A percentile compares a stretch with the other conserved stretches of the same genome.
Conservation (phyloP, 208 protist genomes). For the Herpetomonas muscarum region DNA sequence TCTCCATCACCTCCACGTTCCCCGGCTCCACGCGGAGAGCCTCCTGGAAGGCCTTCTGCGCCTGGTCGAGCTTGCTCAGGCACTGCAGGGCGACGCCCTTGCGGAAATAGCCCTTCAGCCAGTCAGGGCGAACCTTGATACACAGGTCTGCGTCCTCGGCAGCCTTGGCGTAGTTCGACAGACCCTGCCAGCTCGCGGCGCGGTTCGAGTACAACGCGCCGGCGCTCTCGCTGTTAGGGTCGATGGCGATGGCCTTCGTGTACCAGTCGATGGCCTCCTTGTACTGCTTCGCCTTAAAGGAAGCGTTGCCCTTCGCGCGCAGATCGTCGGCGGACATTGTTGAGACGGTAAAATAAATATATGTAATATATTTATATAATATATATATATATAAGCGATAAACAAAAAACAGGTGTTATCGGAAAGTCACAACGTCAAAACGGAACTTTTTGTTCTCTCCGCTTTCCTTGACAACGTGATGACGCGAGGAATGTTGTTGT, state of each 20-base stretch:
- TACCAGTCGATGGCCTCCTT: slow-evolving; percentile 88
- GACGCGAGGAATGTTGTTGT: too few relatives aligned
- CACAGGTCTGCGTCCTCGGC: slow-evolving; percentile 77
- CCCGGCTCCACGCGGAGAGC: slow-evolving; percentile 68
- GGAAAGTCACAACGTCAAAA: too few relatives aligned
- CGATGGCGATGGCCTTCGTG: slow-evolving; percentile 81
- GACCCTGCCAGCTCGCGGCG: slow-evolving; percentile 75
- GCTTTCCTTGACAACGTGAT: too few relatives aligned
- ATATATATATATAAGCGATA: too few relatives aligned
- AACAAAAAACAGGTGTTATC: too few relatives aligned
- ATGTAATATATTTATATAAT: too few relatives aligned
- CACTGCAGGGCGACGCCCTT: slow-evolving; percentile 77
- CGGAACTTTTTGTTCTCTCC: too few relatives aligned
- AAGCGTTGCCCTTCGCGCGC: slow-evolving; percentile 88
- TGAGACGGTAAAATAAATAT: too few relatives aligned
- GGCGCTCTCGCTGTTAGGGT: slow-evolving; percentile 69
- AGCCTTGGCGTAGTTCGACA: slow-evolving; percentile 73
- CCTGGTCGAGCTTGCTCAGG: slow-evolving; percentile 73
- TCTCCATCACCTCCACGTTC: slow-evolving; percentile 80
- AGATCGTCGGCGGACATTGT: slow-evolving; percentile 71
- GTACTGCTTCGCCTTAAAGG: slow-evolving; percentile 88
- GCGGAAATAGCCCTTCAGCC: slow-evolving; percentile 91
- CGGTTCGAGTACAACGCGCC: slow-evolving; percentile 90
- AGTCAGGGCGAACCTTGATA: slow-evolving; percentile 79
- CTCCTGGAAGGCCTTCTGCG: slow-evolving; percentile 72